Evolutionary conservation across 129 eudicot species (phyloP), one percentile per base, ranked within the genome.

Genomic region (Rutidosis leptorrhynchoides): DNA sequence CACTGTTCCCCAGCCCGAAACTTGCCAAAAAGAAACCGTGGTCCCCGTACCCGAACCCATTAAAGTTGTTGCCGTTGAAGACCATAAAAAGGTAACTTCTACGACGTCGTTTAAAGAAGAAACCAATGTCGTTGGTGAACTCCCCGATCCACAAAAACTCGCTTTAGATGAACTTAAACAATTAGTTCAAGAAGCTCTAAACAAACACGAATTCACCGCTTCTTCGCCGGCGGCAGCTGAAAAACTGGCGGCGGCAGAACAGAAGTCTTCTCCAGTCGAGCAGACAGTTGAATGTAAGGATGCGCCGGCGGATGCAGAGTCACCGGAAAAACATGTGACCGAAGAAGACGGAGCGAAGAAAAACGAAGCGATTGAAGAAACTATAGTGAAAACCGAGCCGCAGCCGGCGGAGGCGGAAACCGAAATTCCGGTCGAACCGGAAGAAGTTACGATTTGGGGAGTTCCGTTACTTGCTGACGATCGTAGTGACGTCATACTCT

Each of bases 371-470:
- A 84, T 88, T 25, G 79, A 84, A 53, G 96, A 88, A 65, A 88
- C 96, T 4, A 82, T 88, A 14, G 80, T 87, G 12, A 30, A 62
- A 42, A 68, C 60, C 10, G 74, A 49, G 65, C 23, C 7, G 43
- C 73, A 71, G 77, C 67, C 68, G 48, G n/a, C n/a, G n/a, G n/a
- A n/a, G n/a, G n/a, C n/a, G n/a, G n/a, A n/a, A n/a, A n/a, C n/a
- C n/a, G n/a, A 68, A 6, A 60, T 79, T 2, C 95, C 84, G 0
- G 28, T 77, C 7, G 24, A 70, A 3, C 92, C 90, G 1, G 90
- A 87, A 58, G 81, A 84, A 67, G 81, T 84, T 16, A 80, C 88
- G n/a, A 75, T 87, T 2, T 87, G 93, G 93, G 96, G 97, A 12
- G 72, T 84, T 20, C 87, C 84, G 0, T 79, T 87, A 10, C 77